phyloP scores from a whole-genome alignment of 495 filamentous ascomycete genomes.

The Penicillium egyptiacum region DNA sequence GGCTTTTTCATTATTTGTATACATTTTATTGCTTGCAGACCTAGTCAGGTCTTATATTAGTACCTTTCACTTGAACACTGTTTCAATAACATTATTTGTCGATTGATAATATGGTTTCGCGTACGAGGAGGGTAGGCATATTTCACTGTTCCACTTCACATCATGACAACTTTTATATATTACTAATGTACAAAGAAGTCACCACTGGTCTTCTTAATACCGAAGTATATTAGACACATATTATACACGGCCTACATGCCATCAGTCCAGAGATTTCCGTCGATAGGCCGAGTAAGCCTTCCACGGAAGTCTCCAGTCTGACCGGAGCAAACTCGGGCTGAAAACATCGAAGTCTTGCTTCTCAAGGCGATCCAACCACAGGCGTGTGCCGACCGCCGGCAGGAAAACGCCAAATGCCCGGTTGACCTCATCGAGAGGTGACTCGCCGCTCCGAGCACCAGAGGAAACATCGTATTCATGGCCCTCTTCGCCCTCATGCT shows the following conservation, averaged over 20 bases:
- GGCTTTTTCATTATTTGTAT: neutral
- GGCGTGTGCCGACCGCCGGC: slow-evolving; percentile 70
- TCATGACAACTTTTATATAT: neutral
- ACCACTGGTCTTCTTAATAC: neutral
- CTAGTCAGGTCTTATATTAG: neutral
- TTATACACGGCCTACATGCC: slow-evolving; percentile 18
- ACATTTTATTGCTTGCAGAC: neutral
- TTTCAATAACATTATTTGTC: neutral
- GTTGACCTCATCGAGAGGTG: slow-evolving; percentile 56
- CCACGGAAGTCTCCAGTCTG: slow-evolving; percentile 89
- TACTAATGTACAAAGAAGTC: slow-evolving; percentile 1
- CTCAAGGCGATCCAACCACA: slow-evolving; percentile 79
- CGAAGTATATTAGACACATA: slow-evolving; percentile 13
- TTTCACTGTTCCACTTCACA: neutral
- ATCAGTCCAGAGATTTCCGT: slow-evolving; percentile 54
- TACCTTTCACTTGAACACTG: neutral
- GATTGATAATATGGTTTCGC: neutral
- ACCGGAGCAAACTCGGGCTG: slow-evolving; percentile 57
- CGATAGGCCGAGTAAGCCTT: slow-evolving; percentile 71
- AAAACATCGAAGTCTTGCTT: slow-evolving; percentile 82
- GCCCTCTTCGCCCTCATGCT: slow-evolving; percentile 77
- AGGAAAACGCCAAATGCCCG: slow-evolving; percentile 75
- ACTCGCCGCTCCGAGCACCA: slow-evolving; percentile 35
- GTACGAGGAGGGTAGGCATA: too few relatives aligned
- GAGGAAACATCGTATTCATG: slow-evolving; percentile 55